Conservation (phyloP, 345 rosid species). For the Luvunga scandens region DNA sequence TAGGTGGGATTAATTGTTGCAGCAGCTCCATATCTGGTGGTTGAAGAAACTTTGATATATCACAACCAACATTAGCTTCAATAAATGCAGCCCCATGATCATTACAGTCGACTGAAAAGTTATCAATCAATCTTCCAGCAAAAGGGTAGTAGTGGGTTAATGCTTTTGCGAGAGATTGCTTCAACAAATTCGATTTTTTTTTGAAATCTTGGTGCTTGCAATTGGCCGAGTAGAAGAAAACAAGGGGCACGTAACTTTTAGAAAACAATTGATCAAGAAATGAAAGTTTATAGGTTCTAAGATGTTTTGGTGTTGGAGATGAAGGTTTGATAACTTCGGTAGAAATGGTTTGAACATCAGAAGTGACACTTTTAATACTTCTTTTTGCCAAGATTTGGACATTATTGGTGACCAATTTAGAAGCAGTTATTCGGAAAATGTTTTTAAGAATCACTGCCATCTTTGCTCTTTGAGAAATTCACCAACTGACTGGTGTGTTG, state of each 20-base stretch:
- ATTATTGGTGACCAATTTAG: too few relatives aligned
- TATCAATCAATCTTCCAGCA: constrained; percentile 20
- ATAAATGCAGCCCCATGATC: constrained; percentile 22
- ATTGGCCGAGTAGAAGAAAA: constrained; percentile 19
- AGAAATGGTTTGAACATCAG: not conserved
- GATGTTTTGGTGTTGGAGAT: constrained; percentile 2
- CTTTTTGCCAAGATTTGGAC: too few relatives aligned
- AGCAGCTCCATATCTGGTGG: not conserved
- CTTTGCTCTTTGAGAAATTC: not conserved
- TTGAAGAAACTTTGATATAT: constrained; percentile 16
- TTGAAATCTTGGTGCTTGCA: not conserved
- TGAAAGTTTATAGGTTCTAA: constrained; percentile 25
- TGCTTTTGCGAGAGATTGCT: constrained; percentile 21
- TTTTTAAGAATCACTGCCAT: too few relatives aligned
- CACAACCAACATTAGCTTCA: not conserved
- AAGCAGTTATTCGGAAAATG: too few relatives aligned
- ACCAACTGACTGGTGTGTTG: not conserved
- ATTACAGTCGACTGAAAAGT: constrained; percentile 22
- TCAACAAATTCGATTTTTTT: not conserved
- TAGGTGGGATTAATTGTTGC: constrained; percentile 16
- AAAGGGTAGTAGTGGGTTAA: constrained; percentile 22
- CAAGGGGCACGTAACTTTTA: constrained; percentile 11
- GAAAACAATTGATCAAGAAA: constrained; percentile 24
- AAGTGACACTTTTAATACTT: not conserved
- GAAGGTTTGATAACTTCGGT: constrained; percentile 10